Evolutionary conservation across 768 basidiomycete species (phyloP).

Genomic region (Lyophyllum semitale): DNA sequence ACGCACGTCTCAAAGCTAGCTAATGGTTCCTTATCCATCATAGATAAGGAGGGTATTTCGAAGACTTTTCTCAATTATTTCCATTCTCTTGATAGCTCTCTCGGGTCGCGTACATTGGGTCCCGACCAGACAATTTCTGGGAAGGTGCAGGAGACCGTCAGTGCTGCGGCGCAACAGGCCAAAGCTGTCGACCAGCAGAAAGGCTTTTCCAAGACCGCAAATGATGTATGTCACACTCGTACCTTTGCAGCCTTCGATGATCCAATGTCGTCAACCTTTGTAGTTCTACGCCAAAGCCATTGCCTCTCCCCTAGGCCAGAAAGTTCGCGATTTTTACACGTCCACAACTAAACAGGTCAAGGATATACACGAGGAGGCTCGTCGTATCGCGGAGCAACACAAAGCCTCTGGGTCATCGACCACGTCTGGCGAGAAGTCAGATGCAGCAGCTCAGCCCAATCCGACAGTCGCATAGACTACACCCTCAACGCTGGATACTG

Average conservation of each 20-base stretch:
- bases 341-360: constrained; percentile 81
- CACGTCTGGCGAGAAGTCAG: not conserved
- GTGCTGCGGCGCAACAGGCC: constrained; percentile 67
- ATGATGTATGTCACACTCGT: constrained; percentile 50
- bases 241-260: not conserved
- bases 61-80: constrained; percentile 82
- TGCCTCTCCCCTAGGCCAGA: constrained; percentile 73
- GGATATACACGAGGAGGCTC: constrained; percentile 94
- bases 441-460: constrained; percentile 1
- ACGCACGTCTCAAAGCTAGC: constrained; percentile 1
- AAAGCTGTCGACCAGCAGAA: constrained; percentile 81
- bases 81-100: constrained; percentile 63
- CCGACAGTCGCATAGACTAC: constrained; percentile 18
- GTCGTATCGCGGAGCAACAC: constrained; percentile 70
- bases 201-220: constrained; percentile 69
- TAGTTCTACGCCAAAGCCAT: constrained; percentile 83
- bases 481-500: constrained; percentile 15
- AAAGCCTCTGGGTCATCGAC: constrained; percentile 32
- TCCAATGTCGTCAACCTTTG: constrained; percentile 4
- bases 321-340: constrained; percentile 84
- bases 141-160: constrained; percentile 67
- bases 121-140: constrained; percentile 80
- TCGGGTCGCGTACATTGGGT: constrained; percentile 74
- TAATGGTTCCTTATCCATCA: not conserved
- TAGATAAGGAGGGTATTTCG: constrained; percentile 87